phyloP scores from a whole-genome alignment of 805 yeast genomes.

The Candida nitratophila region DNA sequence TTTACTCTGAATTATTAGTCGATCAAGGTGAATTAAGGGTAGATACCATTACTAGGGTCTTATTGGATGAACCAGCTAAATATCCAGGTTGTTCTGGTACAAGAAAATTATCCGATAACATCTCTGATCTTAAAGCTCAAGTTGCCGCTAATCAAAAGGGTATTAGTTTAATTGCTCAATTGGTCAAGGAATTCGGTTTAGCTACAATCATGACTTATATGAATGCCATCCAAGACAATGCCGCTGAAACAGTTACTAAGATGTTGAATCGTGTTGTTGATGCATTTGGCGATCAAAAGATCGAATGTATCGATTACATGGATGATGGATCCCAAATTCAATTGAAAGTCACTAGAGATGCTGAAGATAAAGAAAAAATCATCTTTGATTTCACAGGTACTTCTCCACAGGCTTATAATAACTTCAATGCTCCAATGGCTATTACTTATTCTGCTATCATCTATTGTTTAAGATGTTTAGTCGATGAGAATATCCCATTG shows the following conservation, averaged over 20 bases:
- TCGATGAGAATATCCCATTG: slow-evolving; percentile 82
- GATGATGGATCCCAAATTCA: slow-evolving; percentile 73
- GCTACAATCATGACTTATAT: slow-evolving; percentile 62
- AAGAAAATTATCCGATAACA: slow-evolving; percentile 73
- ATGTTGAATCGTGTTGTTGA: slow-evolving; percentile 39
- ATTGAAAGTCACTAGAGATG: slow-evolving; percentile 37
- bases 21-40: slow-evolving; percentile 69
- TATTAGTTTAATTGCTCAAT: slow-evolving; percentile 50
- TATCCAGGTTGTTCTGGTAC: slow-evolving; percentile 88
- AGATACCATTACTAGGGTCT: slow-evolving; percentile 50
- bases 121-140: slow-evolving; percentile 80
- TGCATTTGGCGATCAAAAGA: slow-evolving; percentile 30
- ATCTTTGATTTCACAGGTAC: slow-evolving; percentile 82
- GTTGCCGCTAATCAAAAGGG: slow-evolving; percentile 88
- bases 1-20: slow-evolving; percentile 71
- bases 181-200: slow-evolving; percentile 58
- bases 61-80: slow-evolving; percentile 70
- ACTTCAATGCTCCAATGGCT: slow-evolving; percentile 88
- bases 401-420: slow-evolving; percentile 81
- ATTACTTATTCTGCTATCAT: slow-evolving; percentile 84
- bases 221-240: slow-evolving; percentile 77
- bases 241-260: slow-evolving; percentile 61
- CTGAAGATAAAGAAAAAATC: slow-evolving; percentile 46
- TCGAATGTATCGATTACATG: slow-evolving; percentile 59
- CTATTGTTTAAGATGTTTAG: slow-evolving; percentile 79